phyloP scores from a whole-genome alignment of 495 filamentous ascomycete species.

The Neurospora sp. region DNA sequence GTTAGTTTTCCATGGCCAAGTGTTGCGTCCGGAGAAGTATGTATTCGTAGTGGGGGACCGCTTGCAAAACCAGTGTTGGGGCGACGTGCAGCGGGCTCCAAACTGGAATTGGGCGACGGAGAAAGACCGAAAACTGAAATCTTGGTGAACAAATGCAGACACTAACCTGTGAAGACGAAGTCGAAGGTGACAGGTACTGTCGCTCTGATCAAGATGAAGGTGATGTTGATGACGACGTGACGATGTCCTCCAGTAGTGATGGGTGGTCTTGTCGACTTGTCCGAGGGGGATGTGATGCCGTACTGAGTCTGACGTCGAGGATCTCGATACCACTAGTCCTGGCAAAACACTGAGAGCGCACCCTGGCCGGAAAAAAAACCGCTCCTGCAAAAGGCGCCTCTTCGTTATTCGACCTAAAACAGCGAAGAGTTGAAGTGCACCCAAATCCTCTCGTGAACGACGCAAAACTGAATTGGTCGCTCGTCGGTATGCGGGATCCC shows the following conservation, averaged over 20 bases:
- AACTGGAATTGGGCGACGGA: background rate
- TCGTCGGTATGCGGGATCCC: slow-evolving; percentile 20
- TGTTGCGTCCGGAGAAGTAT: background rate
- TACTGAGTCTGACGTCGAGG: background rate
- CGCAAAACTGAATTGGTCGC: slow-evolving; percentile 34
- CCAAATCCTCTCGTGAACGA: slow-evolving; percentile 26
- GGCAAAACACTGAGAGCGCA: slow-evolving; percentile 7
- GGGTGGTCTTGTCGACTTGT: background rate
- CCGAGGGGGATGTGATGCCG: background rate
- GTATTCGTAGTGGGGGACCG: background rate
- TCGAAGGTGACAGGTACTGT: slow-evolving; percentile 8
- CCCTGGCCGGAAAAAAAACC: slow-evolving; percentile 11
- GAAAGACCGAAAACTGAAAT: background rate
- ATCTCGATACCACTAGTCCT: background rate
- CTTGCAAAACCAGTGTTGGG: background rate
- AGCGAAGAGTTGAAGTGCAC: slow-evolving; percentile 14
- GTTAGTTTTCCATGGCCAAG: background rate
- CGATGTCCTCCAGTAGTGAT: slow-evolving; percentile 6
- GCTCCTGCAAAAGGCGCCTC: slow-evolving; percentile 9
- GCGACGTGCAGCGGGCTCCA: background rate
- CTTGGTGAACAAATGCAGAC: background rate
- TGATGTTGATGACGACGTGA: background rate
- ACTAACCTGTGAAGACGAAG: slow-evolving; percentile 20
- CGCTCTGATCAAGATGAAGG: slow-evolving; percentile 6
- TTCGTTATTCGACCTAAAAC: slow-evolving; percentile 9